Evolutionary conservation across 192 early-diverging fungal genomes (phyloP), one percentile per base, ranked within the genome.

Genomic region (Podila verticillata): DNA sequence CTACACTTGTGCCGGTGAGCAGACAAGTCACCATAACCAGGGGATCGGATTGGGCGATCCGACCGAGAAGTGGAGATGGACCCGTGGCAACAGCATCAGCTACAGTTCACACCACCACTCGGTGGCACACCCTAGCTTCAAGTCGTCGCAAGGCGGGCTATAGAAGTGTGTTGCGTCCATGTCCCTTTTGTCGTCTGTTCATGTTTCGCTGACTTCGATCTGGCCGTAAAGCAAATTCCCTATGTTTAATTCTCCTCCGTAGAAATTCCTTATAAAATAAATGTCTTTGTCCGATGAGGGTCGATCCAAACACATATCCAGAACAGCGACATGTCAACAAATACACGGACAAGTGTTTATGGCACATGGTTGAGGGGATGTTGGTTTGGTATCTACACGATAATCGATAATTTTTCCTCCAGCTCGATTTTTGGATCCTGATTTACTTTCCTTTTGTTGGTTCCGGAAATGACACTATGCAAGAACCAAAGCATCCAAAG

Each of bases 401-500:
- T 3, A 44, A 44, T 44, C 39, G 39, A 12, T 12, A 12, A 39
- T 39, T 39, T 15, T 15, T 34, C 32, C 32, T 44, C 39, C 39
- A 15, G 39, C 39, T 44, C 39, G 15, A 44, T 17, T 17, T 44
- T 44, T 44, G 7, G 10, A 39, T 13, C 36, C 10, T 39, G 36
- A 1, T 13, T 39, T 44, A n/a, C n/a, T n/a, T n/a, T n/a, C n/a
- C 12, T 4, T 44, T 10, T 15, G 4, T 44, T 17, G 39, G 39
- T 44, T 44, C 39, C 12, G 17, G 15, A 44, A 44, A 44, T 10
- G 17, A 44, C 15, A 44, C 48, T 57, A 78, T 56, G 69, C 75
- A 31, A 63, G 51, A 2, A 85, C 68, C 49, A 85, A 57, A 13
- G 74, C 75, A 13, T 80, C 75, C 64, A 89, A 31, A 13, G 88